phyloP scores from a whole-genome alignment of 768 basidiomycete species.

The Albatrellus ellisii region DNA sequence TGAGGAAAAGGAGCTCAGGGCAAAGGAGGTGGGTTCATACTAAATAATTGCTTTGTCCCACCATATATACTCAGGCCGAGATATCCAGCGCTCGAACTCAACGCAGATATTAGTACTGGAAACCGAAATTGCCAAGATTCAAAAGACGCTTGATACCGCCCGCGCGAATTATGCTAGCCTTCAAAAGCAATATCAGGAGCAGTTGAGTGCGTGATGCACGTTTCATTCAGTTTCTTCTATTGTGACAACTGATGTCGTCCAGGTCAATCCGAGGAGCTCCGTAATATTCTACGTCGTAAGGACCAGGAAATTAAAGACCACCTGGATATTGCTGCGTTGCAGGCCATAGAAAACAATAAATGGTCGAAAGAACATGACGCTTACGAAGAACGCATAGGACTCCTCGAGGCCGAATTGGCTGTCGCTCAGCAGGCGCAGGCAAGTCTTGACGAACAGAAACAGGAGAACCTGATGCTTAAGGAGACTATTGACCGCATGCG shows the following conservation, averaged over 20 bases:
- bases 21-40: conserved; percentile 55
- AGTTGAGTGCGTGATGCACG: conserved; percentile 50
- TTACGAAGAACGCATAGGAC: conserved; percentile 56
- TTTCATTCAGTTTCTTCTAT: background rate
- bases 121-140: conserved; percentile 64
- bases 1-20: conserved; percentile 85
- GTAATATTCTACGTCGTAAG: conserved; percentile 57
- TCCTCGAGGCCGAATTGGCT: conserved; percentile 60
- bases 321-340: conserved; percentile 44
- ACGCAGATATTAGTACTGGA: conserved; percentile 61
- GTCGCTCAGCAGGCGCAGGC: conserved; percentile 59
- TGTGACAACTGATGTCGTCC: conserved; percentile 1
- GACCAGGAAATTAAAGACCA: conserved; percentile 60
- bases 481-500: conserved; percentile 94
- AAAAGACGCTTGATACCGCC: conserved; percentile 61
- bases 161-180: conserved; percentile 61
- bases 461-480: conserved; percentile 84
- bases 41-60: conserved; percentile 4
- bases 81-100: conserved; percentile 42
- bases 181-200: conserved; percentile 83
- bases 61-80: conserved; percentile 12
- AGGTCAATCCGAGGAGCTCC: conserved; percentile 73
- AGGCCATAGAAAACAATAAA: conserved; percentile 55
- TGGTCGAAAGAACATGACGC: conserved; percentile 52
- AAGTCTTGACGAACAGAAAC: conserved; percentile 84